Evolutionary conservation across 495 filamentous ascomycete species (phyloP).

Genomic region (Aspergillus affinis): DNA sequence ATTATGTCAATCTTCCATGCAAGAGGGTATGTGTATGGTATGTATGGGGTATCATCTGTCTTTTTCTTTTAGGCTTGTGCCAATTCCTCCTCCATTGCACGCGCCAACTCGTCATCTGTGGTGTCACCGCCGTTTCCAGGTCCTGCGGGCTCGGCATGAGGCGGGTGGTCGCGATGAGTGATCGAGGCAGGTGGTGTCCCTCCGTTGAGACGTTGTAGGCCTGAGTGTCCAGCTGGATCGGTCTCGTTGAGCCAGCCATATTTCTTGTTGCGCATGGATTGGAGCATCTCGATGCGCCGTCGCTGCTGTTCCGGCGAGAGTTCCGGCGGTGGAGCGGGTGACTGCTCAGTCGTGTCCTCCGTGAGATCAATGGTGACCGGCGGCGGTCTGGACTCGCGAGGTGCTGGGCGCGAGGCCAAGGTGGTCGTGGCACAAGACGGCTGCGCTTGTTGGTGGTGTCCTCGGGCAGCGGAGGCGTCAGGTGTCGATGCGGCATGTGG

Average conservation of each 20-base stretch:
- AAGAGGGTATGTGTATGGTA: neutral
- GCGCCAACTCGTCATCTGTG: constrained; percentile 24
- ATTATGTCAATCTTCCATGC: neutral
- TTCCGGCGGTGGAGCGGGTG: constrained; percentile 1
- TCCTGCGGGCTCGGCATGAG: neutral
- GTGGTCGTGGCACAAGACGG: neutral
- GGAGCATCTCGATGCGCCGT: constrained; percentile 14
- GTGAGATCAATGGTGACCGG: constrained; percentile 29
- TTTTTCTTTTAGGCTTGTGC: constrained; percentile 12
- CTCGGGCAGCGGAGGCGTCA: neutral
- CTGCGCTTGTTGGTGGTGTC: neutral
- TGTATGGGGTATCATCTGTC: constrained; percentile 8
- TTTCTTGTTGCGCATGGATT: constrained; percentile 25
- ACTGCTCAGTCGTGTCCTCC: constrained; percentile 13
- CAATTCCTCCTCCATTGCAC: constrained; percentile 28
- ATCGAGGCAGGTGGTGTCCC: neutral
- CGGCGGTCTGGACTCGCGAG: neutral
- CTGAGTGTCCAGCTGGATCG: neutral
- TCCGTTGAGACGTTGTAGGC: neutral
- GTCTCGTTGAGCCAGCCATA: constrained; percentile 25
- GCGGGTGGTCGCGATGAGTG: neutral
- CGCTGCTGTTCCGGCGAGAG: constrained; percentile 6
- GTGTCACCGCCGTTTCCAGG: neutral
- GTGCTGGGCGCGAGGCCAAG: neutral
- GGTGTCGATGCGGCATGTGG: neutral